Percentiles rank a stretch among this genome's conserved stretches.
Conservation (phyloP, 139 green algal species). For the Microglena sp. region DNA sequence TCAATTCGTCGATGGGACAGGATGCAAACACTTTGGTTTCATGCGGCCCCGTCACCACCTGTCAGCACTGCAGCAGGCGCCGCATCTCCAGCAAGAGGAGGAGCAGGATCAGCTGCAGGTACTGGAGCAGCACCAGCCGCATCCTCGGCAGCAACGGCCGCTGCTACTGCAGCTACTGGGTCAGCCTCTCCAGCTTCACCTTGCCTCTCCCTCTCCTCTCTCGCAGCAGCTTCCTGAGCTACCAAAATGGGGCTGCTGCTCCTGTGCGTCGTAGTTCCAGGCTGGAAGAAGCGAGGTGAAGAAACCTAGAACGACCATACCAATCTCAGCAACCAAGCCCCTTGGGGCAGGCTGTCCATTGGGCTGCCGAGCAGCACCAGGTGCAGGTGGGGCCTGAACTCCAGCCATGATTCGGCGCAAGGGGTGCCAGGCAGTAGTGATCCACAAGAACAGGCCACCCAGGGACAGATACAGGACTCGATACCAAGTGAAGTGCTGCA, state of each 20-base stretch:
- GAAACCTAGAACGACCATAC: conserved; percentile 64
- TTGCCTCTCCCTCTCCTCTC: neutral
- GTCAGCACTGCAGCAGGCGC: neutral
- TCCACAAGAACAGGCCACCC: conserved; percentile 39
- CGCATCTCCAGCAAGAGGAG: neutral
- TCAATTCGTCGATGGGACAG: neutral
- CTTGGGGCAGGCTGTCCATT: no score
- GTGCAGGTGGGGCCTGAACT: neutral
- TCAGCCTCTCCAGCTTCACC: neutral
- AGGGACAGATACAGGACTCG: conserved; percentile 49
- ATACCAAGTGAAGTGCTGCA: conserved; percentile 59
- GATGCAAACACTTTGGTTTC: neutral
- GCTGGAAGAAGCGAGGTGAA: conserved; percentile 71
- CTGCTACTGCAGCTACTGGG: neutral
- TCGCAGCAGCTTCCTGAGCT: conserved; percentile 24
- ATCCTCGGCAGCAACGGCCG: neutral
- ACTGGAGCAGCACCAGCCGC: neutral
- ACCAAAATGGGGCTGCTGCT: conserved; percentile 45
- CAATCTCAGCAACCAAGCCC: conserved; percentile 52
- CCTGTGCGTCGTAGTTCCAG: conserved; percentile 63
- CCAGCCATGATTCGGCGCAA: conserved; percentile 34
- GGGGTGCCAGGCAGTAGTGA: conserved; percentile 35
- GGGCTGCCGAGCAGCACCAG: neutral
- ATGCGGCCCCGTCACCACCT: neutral
- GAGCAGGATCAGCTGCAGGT: neutral